Conservation (phyloP, 371 early-diverging fungal species). For the Apophysomyces elegans region DNA sequence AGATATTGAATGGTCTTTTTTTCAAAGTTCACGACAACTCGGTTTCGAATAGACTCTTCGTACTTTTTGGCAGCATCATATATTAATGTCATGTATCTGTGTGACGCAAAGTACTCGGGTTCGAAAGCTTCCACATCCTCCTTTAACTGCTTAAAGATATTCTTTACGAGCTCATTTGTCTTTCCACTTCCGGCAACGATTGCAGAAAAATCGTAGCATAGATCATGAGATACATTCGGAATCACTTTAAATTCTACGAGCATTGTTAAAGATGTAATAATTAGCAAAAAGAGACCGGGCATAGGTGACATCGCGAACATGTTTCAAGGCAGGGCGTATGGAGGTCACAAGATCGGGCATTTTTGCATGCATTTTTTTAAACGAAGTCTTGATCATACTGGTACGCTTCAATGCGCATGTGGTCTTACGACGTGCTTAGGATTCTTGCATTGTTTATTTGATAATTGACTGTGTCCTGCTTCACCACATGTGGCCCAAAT, state of each 20-base stretch:
- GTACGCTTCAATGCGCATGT: background rate
- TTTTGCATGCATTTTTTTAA: background rate
- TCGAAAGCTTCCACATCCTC: background rate
- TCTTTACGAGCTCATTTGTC: background rate
- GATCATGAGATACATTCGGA: background rate
- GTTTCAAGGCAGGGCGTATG: background rate
- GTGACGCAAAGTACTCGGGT: background rate
- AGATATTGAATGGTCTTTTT: background rate
- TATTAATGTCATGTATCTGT: background rate
- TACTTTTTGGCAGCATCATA: background rate
- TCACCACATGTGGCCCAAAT: background rate
- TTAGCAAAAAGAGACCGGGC: background rate
- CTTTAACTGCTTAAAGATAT: background rate
- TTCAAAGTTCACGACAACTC: background rate
- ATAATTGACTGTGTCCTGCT: background rate
- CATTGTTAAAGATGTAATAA: background rate
- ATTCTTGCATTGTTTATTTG: background rate
- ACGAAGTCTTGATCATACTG: background rate
- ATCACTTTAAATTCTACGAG: background rate
- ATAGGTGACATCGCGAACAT: background rate
- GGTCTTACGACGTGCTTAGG: slow-evolving; percentile 1
- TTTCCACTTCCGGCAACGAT: background rate
- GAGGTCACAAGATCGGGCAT: background rate
- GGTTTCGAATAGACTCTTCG: background rate
- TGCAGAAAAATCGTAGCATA: background rate